phyloP scores from a whole-genome alignment of 169 alveolate genomes.

The Plasmodium cynomolgi region DNA sequence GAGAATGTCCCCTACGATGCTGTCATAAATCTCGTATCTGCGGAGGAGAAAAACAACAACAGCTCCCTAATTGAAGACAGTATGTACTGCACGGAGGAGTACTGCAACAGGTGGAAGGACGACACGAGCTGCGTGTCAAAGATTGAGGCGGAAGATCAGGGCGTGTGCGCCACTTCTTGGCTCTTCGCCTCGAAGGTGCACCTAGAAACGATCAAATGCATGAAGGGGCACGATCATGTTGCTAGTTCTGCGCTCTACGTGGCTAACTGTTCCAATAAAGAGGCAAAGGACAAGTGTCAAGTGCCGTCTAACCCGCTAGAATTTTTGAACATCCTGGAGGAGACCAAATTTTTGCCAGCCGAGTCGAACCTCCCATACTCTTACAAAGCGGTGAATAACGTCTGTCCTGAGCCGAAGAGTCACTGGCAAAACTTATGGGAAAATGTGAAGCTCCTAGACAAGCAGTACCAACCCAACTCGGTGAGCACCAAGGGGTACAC shows the following conservation, averaged over 20 bases:
- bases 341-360: not conserved
- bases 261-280: conserved; percentile 5
- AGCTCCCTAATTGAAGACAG: not conserved
- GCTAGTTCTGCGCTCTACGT: conserved; percentile 4
- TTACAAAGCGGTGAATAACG: not conserved
- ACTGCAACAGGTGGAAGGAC: not conserved
- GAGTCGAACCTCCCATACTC: not conserved
- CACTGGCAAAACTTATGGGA: conserved; percentile 2
- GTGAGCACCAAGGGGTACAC: conserved; percentile 12
- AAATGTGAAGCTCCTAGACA: not conserved
- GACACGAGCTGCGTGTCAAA: not conserved
- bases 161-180: conserved; percentile 1
- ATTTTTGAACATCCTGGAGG: not conserved
- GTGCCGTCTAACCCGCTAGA: not conserved
- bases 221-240: not conserved
- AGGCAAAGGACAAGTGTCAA: not conserved
- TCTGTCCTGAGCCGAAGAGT: not conserved
- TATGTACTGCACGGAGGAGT: not conserved
- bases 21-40: not conserved
- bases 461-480: not conserved
- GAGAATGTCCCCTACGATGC: not conserved
- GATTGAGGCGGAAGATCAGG: conserved; percentile 14
- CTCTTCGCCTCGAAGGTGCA: not conserved
- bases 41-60: no score
- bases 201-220: conserved; percentile 1